These are phyloP conservation scores for Flaveria floridana DNA, from an alignment of 140 eudicot species.

Conservation along the genomic window DNA sequence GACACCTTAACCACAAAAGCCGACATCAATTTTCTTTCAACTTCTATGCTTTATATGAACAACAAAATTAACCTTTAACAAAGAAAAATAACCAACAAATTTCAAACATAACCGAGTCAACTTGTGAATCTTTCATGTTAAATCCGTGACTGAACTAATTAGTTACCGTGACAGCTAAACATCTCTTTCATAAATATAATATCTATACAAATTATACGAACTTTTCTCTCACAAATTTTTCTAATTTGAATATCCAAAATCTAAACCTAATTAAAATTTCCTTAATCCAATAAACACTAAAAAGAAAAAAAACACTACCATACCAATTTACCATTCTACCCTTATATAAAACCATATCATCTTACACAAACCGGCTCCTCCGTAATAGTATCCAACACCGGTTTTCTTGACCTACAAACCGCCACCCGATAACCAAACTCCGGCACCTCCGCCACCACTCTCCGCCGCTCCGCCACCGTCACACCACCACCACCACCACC, in stretches of 20 bases:
- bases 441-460: constrained; percentile 46
- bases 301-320: neutral
- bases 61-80: too few relatives aligned
- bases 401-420: constrained; percentile 61
- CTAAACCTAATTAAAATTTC: too few relatives aligned
- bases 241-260: neutral
- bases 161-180: too few relatives aligned
- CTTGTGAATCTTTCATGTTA: too few relatives aligned
- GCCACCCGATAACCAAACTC: constrained; percentile 50
- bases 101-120: too few relatives aligned
- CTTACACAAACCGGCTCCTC: constrained; percentile 63
- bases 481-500: neutral
- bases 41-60: too few relatives aligned
- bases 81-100: too few relatives aligned
- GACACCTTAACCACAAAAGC: too few relatives aligned
- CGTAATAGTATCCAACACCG: constrained; percentile 60
- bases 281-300: neutral
- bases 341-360: constrained; percentile 8
- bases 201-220: neutral
- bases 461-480: constrained; percentile 36
- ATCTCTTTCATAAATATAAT: too few relatives aligned
- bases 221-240: neutral
- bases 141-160: too few relatives aligned
- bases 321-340: constrained; percentile 29
- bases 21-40: too few relatives aligned